Conservation (phyloP, 768 basidiomycete genomes). For the Mycena alexandri region DNA sequence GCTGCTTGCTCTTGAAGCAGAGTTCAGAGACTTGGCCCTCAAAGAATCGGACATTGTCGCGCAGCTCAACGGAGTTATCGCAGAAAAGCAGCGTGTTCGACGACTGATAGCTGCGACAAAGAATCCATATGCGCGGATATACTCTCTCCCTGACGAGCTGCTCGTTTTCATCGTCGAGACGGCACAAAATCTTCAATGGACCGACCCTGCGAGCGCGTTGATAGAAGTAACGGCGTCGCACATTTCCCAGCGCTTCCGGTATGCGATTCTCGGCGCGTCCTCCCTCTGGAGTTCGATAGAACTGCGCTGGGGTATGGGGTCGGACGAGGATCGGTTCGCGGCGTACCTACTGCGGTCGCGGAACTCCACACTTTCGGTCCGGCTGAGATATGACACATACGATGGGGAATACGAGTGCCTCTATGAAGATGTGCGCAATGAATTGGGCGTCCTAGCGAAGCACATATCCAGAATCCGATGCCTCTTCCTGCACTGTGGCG, state of each 20-base stretch:
- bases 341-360: conserved; percentile 19
- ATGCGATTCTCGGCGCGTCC: conserved; percentile 8
- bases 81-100: conserved; percentile 20
- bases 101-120: conserved; percentile 23
- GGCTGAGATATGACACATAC: conserved; percentile 9
- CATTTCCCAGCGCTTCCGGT: conserved; percentile 23
- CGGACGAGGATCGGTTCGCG: conserved; percentile 17
- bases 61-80: conserved; percentile 14
- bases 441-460: background rate
- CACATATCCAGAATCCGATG: conserved; percentile 16
- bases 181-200: background rate
- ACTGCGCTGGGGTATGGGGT: conserved; percentile 19
- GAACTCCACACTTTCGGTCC: background rate
- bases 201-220: background rate
- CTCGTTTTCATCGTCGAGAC: conserved; percentile 19
- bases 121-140: conserved; percentile 22
- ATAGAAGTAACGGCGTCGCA: conserved; percentile 21
- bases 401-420: conserved; percentile 3
- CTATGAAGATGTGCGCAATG: background rate
- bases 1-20: conserved; percentile 15
- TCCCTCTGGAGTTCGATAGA: conserved; percentile 21
- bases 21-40: conserved; percentile 18
- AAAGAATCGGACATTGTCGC: conserved; percentile 13
- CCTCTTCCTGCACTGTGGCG: conserved; percentile 19
- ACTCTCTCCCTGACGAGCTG: conserved; percentile 25